A percentile compares a stretch with the other conserved stretches of the same genome.
Evolutionary conservation across 164 flowering plant genomes (phyloP).

Genomic region (Tetrastigma voinierianum): DNA sequence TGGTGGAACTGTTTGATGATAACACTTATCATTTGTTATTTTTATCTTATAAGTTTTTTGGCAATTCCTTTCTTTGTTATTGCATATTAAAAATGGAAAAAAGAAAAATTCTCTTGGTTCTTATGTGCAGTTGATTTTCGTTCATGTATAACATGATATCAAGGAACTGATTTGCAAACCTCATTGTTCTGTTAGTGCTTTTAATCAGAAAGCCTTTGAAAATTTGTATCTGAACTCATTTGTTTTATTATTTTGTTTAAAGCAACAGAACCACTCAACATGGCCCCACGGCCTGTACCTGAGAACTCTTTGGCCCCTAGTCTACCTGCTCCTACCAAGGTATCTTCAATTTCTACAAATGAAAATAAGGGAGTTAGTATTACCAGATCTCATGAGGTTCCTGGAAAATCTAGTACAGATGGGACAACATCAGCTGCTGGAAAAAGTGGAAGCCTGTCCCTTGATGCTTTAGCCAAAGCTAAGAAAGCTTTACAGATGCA

Average conservation of each 20-base stretch:
- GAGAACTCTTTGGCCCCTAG: constrained; percentile 33
- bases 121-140: no score
- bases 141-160: background rate
- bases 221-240: constrained; percentile 8
- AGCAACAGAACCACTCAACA: constrained; percentile 50
- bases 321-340: constrained; percentile 69
- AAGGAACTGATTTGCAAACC: no score
- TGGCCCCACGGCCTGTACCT: constrained; percentile 37
- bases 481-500: constrained; percentile 85
- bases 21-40: no score
- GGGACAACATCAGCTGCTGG: constrained; percentile 81
- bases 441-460: constrained; percentile 76
- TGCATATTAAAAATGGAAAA: no score
- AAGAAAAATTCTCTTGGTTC: no score
- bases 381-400: constrained; percentile 99
- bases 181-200: no score
- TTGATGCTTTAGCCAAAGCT: constrained; percentile 92
- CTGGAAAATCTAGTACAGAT: constrained; percentile 99
- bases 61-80: no score
- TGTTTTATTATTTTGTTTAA: constrained; percentile 9
- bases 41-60: no score
- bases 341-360: constrained; percentile 96
- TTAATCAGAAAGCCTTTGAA: background rate
- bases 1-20: no score
- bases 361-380: constrained; percentile 98